Base-by-base conservation (phyloP, 768 basidiomycete genomes). In the Candolleomyces efflorescens region DNA sequence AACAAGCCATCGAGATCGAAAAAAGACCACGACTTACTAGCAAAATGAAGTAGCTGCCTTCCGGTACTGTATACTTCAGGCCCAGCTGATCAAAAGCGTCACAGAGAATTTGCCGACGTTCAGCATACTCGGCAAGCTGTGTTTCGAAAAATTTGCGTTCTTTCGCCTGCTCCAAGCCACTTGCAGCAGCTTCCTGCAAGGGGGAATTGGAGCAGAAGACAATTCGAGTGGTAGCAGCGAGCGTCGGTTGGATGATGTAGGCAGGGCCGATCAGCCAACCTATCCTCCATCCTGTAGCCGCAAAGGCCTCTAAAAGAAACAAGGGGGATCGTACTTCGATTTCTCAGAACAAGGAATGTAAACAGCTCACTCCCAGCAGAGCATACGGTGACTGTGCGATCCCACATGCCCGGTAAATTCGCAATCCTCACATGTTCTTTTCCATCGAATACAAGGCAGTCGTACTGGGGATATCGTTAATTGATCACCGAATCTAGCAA, bases 331-430 rank as follows among this genome's bases (percentile, higher is more conserved):
- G 53, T 50, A 44, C 48, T 27, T 48, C 37, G 39, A 12, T 38
- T 20, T 2, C n/a, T 26, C 46, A 18, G 20, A 38, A 13, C 15
- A 37, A 41, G 17, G 15, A 36, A 23, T 17, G n/a, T 20, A 22
- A 26, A 56, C 43, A 46, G 50, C 86, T 75, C 72, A 93, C 93
- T 96, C 64, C 94, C 94, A 26, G 92, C 95, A n/a, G 93, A 95
- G 41, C 90, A 86, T 55, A 98, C 92, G 6, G 96, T 98, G 44
- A 99, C 86, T 0, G 97, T 99, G 45, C 97, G 86, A 63, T 98
- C 92, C 95, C 95, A 98, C 92, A 98, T 97, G 20, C 94, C 92
- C 5, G 94, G 95, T n/a, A 99, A 80, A 37, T 78, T 92, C 3
- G 96, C 95, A 64, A 98, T 89, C 54, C 96, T 87, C 55, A 94